Percentiles rank a stretch among this genome's conserved stretches.
Conservation (phyloP, 2,329 filamentous ascomycete genomes). For the Helicocarpus griseus region DNA sequence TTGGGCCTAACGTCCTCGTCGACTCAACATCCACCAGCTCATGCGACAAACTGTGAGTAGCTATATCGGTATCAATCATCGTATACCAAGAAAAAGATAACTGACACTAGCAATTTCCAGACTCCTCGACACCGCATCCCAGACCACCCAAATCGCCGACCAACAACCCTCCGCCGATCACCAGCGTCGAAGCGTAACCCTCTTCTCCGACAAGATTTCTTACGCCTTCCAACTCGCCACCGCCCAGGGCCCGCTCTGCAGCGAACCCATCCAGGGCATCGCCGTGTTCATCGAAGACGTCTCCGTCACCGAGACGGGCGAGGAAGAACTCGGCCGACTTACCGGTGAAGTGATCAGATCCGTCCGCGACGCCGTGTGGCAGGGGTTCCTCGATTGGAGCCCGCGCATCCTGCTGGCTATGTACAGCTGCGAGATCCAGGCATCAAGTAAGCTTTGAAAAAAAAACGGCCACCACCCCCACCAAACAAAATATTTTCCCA, state of each 20-base stretch:
- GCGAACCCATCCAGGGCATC: constrained; percentile 86
- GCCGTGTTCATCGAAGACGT: constrained; percentile 85
- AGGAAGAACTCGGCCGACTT: constrained; percentile 60
- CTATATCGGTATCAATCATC: no score
- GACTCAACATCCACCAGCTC: constrained; percentile 66
- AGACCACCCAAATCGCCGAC: background rate
- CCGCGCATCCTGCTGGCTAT: constrained; percentile 92
- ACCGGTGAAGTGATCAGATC: constrained; percentile 91
- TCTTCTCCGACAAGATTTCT: constrained; percentile 80
- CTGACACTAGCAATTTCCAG: no score
- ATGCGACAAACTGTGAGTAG: constrained; percentile 53
- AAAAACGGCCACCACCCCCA: background rate
- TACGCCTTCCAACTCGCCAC: constrained; percentile 93
- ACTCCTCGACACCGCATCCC: background rate
- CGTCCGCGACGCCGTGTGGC: constrained; percentile 70
- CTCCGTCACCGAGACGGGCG: constrained; percentile 46
- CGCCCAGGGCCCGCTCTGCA: constrained; percentile 78
- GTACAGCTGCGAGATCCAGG: constrained; percentile 97
- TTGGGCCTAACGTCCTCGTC: constrained; percentile 80
- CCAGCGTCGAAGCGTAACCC: constrained; percentile 36
- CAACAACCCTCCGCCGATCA: constrained; percentile 3
- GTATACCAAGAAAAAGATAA: no score
- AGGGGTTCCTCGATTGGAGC: constrained; percentile 90
- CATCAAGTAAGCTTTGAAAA: constrained; percentile 56
- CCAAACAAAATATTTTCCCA: background rate